Percentiles rank a stretch among this genome's conserved stretches.
Conservation (phyloP, 768 basidiomycete genomes). For the Leccinum imitatum region DNA sequence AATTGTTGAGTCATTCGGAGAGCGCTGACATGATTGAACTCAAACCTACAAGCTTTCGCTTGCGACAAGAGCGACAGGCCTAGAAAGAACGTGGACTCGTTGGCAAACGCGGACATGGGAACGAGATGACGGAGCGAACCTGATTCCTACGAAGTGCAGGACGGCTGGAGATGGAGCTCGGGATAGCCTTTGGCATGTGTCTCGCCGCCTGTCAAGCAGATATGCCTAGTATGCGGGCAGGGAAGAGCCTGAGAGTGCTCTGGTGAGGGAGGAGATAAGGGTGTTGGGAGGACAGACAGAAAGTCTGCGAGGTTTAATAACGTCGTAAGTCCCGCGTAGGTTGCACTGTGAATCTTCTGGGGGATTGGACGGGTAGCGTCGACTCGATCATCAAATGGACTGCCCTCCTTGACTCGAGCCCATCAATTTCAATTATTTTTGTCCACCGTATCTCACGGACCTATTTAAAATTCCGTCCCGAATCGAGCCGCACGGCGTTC, state of each 20-base stretch:
- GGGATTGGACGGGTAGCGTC: conserved; percentile 1
- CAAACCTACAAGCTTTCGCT: conserved; percentile 71
- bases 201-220: conserved; percentile 3
- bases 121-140: conserved; percentile 37
- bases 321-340: neutral
- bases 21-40: neutral
- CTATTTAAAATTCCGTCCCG: neutral
- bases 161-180: conserved; percentile 41
- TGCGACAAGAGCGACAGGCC: conserved; percentile 83
- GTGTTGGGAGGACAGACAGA: neutral
- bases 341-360: neutral
- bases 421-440: conserved; percentile 19
- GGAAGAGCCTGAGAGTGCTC: neutral
- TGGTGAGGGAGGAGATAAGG: neutral
- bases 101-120: conserved; percentile 7
- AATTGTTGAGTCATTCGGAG: conserved; percentile 7
- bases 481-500: neutral
- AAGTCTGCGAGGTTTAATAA: neutral
- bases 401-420: neutral
- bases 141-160: conserved; percentile 79
- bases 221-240: neutral
- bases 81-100: conserved; percentile 26
- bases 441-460: conserved; percentile 10
- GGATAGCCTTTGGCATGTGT: conserved; percentile 66
- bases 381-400: conserved; percentile 1